These are phyloP conservation scores for Lachnellula willkommii DNA, from an alignment of 2,329 filamentous ascomycete species.

Conservation along the genomic window DNA sequence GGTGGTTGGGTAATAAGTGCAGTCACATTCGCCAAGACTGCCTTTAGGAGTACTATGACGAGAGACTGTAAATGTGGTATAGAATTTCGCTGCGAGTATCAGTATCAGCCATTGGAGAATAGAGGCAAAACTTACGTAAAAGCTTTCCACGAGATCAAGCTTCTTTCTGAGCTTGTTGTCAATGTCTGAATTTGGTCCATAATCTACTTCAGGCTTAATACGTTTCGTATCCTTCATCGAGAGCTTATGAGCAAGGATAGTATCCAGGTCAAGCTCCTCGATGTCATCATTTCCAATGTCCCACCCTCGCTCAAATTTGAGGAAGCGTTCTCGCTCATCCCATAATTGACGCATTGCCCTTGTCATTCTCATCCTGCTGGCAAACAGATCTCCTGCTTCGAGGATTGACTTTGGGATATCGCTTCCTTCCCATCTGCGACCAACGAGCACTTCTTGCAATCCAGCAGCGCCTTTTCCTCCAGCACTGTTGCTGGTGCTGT, in stretches of 20 bases:
- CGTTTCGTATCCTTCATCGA: constrained; percentile 40
- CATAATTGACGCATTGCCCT: constrained; percentile 88
- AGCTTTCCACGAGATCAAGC: constrained; percentile 68
- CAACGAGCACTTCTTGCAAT: constrained; percentile 72
- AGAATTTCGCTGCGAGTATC: constrained; percentile 55
- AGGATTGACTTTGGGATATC: constrained; percentile 92
- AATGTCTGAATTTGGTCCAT: constrained; percentile 46
- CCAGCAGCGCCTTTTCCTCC: constrained; percentile 84
- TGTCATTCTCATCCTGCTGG: constrained; percentile 83
- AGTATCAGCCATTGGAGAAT: constrained; percentile 21
- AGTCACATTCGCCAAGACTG: constrained; percentile 80
- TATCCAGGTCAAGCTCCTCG: constrained; percentile 38
- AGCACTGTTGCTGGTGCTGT: constrained; percentile 80
- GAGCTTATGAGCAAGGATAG: constrained; percentile 36
- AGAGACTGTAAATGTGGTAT: constrained; percentile 86
- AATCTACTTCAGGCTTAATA: constrained; percentile 37
- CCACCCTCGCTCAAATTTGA: constrained; percentile 91
- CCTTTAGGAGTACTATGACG: constrained; percentile 86
- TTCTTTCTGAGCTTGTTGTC: constrained; percentile 56
- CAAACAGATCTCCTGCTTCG: constrained; percentile 89
- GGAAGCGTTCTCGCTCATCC: constrained; percentile 86
- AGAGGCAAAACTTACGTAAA: constrained; percentile 64
- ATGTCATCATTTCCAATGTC: constrained; percentile 43
- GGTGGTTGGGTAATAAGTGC: constrained; percentile 64
- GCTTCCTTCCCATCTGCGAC: constrained; percentile 85